Conservation (phyloP, 192 early-diverging fungal genomes). For the Linnemannia schmuckeri region DNA sequence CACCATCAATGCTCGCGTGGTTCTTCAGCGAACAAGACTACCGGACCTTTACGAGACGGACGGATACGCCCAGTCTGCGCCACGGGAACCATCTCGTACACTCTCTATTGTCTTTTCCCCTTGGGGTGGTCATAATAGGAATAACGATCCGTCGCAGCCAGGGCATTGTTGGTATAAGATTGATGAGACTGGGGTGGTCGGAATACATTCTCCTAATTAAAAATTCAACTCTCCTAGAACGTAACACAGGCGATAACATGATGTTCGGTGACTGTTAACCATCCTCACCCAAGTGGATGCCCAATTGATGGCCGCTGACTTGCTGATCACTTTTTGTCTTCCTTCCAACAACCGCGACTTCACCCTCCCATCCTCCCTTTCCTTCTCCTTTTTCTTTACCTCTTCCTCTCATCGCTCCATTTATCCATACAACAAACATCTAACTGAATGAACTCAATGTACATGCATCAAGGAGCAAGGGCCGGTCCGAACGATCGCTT, state of each 20-base stretch:
- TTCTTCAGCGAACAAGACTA: slow-evolving; percentile 57
- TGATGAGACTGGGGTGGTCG: slow-evolving; percentile 33
- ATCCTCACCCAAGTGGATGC: background rate
- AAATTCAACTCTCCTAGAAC: background rate
- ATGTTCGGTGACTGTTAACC: slow-evolving; percentile 3
- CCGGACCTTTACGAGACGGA: slow-evolving; percentile 19
- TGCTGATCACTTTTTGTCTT: no score
- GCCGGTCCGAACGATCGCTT: slow-evolving; percentile 40
- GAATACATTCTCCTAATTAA: slow-evolving; percentile 1
- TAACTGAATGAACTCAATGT: slow-evolving; percentile 35
- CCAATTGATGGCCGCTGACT: background rate
- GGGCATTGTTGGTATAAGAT: slow-evolving; percentile 40
- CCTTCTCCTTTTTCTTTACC: background rate
- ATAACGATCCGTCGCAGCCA: background rate
- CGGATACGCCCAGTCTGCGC: background rate
- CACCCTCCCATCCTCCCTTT: background rate
- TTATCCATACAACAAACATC: background rate
- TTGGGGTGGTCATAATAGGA: slow-evolving; percentile 23
- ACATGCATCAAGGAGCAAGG: slow-evolving; percentile 34
- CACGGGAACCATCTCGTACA: slow-evolving; percentile 25
- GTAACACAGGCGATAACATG: background rate
- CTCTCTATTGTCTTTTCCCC: slow-evolving; percentile 46
- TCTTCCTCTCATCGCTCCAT: background rate
- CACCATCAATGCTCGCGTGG: slow-evolving; percentile 75
- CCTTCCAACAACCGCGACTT: background rate